phyloP scores from a whole-genome alignment of 73 alveolate genomes.

The Durusdinium trenchii region DNA sequence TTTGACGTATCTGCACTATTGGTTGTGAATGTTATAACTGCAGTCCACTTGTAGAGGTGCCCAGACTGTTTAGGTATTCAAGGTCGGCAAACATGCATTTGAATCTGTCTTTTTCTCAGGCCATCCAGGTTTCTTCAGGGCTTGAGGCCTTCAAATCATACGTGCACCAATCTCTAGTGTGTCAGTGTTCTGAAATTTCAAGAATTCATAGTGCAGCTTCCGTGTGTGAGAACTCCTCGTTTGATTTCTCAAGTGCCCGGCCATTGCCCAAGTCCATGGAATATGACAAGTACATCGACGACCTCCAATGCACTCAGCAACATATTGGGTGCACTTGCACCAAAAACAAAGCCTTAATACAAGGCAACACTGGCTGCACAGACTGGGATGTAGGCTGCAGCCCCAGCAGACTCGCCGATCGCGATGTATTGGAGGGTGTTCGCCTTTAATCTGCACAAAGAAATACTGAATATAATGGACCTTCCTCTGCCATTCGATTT shows the following conservation, averaged over 20 bases:
- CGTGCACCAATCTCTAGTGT: too few species aligned
- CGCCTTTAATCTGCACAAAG: not conserved
- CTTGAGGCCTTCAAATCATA: too few species aligned
- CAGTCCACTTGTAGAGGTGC: too few species aligned
- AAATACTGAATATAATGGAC: not conserved
- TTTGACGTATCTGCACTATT: too few species aligned
- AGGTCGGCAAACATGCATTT: too few species aligned
- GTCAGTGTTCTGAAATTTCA: too few species aligned
- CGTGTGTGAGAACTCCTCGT: too few species aligned
- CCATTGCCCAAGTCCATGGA: conserved; percentile 39
- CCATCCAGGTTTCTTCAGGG: too few species aligned
- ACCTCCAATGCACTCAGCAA: not conserved
- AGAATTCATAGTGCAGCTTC: too few species aligned
- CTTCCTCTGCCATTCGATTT: not conserved
- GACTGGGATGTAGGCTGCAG: conserved; percentile 30
- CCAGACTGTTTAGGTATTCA: too few species aligned
- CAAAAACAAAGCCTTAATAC: not conserved
- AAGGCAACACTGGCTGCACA: not conserved
- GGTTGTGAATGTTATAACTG: too few species aligned
- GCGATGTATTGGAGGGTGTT: conserved; percentile 76
- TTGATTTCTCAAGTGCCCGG: not conserved
- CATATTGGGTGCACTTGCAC: not conserved
- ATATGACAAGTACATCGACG: conserved; percentile 21
- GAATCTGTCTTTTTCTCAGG: too few species aligned
- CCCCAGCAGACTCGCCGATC: conserved; percentile 27